phyloP scores from a whole-genome alignment of 2,329 filamentous ascomycete genomes.

The Botrytis aclada region DNA sequence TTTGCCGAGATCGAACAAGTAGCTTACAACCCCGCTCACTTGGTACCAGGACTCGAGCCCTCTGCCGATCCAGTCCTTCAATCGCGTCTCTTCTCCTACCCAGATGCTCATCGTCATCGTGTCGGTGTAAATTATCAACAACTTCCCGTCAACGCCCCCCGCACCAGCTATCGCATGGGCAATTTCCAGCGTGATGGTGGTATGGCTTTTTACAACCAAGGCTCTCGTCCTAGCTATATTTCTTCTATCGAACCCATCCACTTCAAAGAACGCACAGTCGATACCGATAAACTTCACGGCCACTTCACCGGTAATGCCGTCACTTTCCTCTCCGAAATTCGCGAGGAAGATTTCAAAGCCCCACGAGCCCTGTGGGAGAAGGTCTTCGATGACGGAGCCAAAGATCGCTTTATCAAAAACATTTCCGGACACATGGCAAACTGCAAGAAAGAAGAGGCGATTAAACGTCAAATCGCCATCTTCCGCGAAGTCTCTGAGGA shows the following conservation, averaged over 20 bases:
- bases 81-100: conserved; percentile 66
- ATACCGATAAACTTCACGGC: conserved; percentile 45
- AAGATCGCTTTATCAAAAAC: conserved; percentile 59
- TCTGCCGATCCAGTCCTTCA: conserved; percentile 68
- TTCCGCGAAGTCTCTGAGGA: conserved; percentile 53
- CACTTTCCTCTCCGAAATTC: conserved; percentile 44
- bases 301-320: conserved; percentile 48
- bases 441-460: conserved; percentile 51
- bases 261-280: conserved; percentile 40
- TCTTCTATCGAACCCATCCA: conserved; percentile 35
- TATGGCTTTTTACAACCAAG: conserved; percentile 46
- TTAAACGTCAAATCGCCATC: conserved; percentile 59
- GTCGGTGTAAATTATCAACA: conserved; percentile 58
- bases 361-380: conserved; percentile 39
- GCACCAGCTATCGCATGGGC: conserved; percentile 23
- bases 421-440: conserved; percentile 54
- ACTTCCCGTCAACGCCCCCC: conserved; percentile 44
- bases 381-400: conserved; percentile 47
- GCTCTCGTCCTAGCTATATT: conserved; percentile 46
- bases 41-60: conserved; percentile 63
- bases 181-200: conserved; percentile 41
- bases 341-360: conserved; percentile 37
- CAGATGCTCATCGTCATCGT: conserved; percentile 58
- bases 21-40: conserved; percentile 63
- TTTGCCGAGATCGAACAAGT: conserved; percentile 66